Evolutionary conservation across 73 alveolate species (phyloP).

Genomic region (Paramecium octaurelia): DNA sequence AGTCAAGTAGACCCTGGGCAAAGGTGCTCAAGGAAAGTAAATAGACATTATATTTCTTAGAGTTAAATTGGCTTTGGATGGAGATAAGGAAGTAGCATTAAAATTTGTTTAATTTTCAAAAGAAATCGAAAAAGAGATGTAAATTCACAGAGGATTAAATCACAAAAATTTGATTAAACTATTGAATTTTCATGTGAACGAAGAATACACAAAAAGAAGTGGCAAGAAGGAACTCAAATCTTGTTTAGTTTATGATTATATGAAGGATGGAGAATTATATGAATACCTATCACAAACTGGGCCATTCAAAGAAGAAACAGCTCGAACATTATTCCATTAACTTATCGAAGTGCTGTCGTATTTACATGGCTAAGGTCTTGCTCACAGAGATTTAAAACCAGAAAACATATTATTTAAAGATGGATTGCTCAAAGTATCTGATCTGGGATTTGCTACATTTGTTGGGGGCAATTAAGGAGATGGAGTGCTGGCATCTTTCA

Average conservation of each 20-base stretch:
- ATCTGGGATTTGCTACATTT: slow-evolving; percentile 71
- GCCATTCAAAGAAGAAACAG: not conserved
- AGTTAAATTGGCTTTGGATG: slow-evolving; percentile 19
- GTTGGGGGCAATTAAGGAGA: slow-evolving; percentile 12
- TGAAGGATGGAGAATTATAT: slow-evolving; percentile 26
- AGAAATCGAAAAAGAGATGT: slow-evolving; percentile 17
- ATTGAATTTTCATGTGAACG: slow-evolving; percentile 38
- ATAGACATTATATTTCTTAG: not conserved
- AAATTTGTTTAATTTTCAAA: not conserved
- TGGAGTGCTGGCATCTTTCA: not conserved
- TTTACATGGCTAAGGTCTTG: slow-evolving; percentile 67
- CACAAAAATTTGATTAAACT: slow-evolving; percentile 52
- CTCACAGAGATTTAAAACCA: slow-evolving; percentile 81
- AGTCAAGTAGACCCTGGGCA: not conserved
- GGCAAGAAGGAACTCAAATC: not conserved
- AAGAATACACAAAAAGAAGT: not conserved
- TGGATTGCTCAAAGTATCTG: slow-evolving; percentile 72
- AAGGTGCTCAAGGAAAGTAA: slow-evolving; percentile 49
- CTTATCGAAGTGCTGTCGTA: slow-evolving; percentile 18
- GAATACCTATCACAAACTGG: slow-evolving; percentile 33
- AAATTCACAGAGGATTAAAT: not conserved
- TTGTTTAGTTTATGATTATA: slow-evolving; percentile 37
- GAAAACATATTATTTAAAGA: slow-evolving; percentile 73
- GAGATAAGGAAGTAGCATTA: not conserved
- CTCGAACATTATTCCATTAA: not conserved